Conservation (phyloP, 2,329 filamentous ascomycete species). For the Neodidymelliopsis sp. region DNA sequence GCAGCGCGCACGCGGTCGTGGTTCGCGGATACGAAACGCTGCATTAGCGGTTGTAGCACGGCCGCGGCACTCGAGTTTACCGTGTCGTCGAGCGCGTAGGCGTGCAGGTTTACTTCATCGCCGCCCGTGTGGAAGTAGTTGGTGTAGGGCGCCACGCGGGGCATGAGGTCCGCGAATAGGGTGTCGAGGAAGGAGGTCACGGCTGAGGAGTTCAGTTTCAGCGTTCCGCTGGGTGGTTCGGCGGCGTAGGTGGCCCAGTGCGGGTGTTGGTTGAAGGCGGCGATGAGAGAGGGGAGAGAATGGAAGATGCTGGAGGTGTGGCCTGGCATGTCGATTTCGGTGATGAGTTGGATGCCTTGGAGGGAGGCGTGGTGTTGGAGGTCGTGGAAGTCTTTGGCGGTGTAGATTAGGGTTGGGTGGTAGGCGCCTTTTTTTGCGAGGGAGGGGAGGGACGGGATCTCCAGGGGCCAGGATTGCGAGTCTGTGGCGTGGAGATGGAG, state of each 20-base stretch:
- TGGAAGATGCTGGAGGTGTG: conserved; percentile 74
- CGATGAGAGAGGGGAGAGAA: conserved; percentile 74
- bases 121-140: conserved; percentile 86
- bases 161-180: conserved; percentile 78
- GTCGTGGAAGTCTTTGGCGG: conserved; percentile 66
- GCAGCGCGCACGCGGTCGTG: conserved; percentile 69
- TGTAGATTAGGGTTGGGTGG: conserved; percentile 70
- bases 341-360: conserved; percentile 73
- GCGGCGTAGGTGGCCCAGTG: conserved; percentile 62
- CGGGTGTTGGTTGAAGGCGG: conserved; percentile 65
- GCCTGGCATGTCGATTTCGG: conserved; percentile 84
- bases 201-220: conserved; percentile 76
- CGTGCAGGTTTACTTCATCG: conserved; percentile 82
- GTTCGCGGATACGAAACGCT: conserved; percentile 76
- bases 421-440: conserved; percentile 79
- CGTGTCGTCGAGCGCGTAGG: conserved; percentile 73
- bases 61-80: conserved; percentile 70
- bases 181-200: conserved; percentile 76
- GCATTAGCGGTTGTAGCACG: conserved; percentile 77
- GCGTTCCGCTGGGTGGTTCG: conserved; percentile 66
- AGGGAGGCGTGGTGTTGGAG: conserved; percentile 75
- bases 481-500: conserved; percentile 85
- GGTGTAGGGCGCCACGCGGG: conserved; percentile 65
- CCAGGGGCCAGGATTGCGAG: conserved; percentile 84
- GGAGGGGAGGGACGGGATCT: conserved; percentile 76